Conservation (phyloP, 805 yeast genomes). For the Metschnikowia lachancei region DNA sequence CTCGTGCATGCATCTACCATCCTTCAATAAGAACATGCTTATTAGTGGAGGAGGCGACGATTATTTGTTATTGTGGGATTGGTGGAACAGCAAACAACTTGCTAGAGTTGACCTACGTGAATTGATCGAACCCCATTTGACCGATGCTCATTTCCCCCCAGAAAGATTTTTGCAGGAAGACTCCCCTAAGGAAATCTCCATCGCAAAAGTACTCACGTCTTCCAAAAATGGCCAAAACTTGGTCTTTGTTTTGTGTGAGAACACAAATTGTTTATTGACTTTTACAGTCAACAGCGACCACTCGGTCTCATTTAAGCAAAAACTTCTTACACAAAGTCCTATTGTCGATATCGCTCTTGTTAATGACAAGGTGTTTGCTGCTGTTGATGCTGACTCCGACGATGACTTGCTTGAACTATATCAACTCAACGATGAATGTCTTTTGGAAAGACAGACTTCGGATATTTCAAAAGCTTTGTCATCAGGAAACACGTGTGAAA, state of each 20-base stretch:
- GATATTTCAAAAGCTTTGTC: slow-evolving; percentile 25
- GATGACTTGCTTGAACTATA: slow-evolving; percentile 26
- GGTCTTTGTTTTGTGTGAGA: slow-evolving; percentile 49
- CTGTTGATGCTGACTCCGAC: slow-evolving; percentile 32
- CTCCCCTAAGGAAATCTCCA: slow-evolving; percentile 53
- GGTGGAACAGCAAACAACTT: slow-evolving; percentile 52
- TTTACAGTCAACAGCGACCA: slow-evolving; percentile 30
- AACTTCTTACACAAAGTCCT: slow-evolving; percentile 25
- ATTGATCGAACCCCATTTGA: slow-evolving; percentile 41
- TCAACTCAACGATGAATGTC: slow-evolving; percentile 22
- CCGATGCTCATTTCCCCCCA: slow-evolving; percentile 61
- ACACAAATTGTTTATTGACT: slow-evolving; percentile 45
- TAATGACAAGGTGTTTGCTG: slow-evolving; percentile 22
- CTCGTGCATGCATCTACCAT: slow-evolving; percentile 58
- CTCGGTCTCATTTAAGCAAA: slow-evolving; percentile 29
- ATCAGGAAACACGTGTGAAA: slow-evolving; percentile 30
- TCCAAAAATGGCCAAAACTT: slow-evolving; percentile 23
- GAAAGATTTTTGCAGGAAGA: slow-evolving; percentile 54
- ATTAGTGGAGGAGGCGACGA: slow-evolving; percentile 93
- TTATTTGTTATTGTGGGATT: slow-evolving; percentile 71
- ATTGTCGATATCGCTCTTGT: slow-evolving; percentile 31
- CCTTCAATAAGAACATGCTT: slow-evolving; percentile 49
- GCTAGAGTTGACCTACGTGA: slow-evolving; percentile 49
- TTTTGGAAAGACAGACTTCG: slow-evolving; percentile 12
- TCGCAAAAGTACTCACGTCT: slow-evolving; percentile 43